A percentile compares a stretch with the other conserved stretches of the same genome.
Conservation (phyloP, 2,329 filamentous ascomycete species). For the Shiraia bambusicola region DNA sequence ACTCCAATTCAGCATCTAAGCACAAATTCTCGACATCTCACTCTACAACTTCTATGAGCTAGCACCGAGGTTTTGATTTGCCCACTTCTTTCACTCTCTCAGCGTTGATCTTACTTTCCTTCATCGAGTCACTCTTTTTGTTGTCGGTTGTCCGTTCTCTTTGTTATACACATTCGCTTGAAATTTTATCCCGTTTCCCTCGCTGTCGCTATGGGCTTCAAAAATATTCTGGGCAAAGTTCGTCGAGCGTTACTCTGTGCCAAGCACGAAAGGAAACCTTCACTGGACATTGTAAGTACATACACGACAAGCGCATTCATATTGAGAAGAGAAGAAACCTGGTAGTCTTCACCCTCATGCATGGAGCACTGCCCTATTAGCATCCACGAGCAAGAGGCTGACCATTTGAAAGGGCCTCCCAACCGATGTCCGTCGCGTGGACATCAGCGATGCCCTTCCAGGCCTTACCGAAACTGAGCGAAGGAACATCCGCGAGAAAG, state of each 20-base stretch:
- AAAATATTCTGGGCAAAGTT: conserved; percentile 22
- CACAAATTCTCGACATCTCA: not conserved
- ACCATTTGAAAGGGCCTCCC: conserved; percentile 24
- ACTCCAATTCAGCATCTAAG: not conserved
- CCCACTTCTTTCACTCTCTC: conserved; percentile 2
- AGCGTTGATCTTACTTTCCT: not conserved
- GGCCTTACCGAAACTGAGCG: conserved; percentile 33
- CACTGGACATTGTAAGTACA: conserved; percentile 25
- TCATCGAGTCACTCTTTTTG: conserved; percentile 1
- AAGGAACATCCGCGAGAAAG: conserved; percentile 34
- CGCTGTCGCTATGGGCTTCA: conserved; percentile 24
- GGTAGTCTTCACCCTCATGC: not conserved
- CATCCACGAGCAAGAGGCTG: not conserved
- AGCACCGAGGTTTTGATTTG: not conserved
- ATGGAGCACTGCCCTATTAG: not conserved
- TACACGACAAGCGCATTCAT: not conserved
- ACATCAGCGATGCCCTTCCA: conserved; percentile 29
- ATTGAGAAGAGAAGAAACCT: not conserved
- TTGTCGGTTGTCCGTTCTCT: conserved; percentile 4
- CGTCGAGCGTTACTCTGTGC: conserved; percentile 26
- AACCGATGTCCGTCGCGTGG: conserved; percentile 34
- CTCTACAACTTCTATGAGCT: not conserved
- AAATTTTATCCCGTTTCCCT: conserved; percentile 7
- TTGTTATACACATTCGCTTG: conserved; percentile 15
- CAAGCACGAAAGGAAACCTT: conserved; percentile 19